These are phyloP conservation scores for Rhododendron mucronatum DNA, from an alignment of 148 eudicot species.

Conservation along the genomic window DNA sequence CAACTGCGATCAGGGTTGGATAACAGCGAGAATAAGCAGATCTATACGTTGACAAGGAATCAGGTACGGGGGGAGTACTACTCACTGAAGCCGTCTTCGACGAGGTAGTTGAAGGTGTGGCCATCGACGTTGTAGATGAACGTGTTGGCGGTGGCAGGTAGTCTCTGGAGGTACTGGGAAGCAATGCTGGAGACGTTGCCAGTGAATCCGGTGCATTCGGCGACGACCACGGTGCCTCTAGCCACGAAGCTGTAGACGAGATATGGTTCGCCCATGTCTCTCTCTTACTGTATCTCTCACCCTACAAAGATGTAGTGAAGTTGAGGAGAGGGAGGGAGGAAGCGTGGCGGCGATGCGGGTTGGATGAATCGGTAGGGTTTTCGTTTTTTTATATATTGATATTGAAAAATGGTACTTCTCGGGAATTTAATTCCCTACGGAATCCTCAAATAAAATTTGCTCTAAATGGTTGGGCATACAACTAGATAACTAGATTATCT, in stretches of 20 bases:
- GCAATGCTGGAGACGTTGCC: conserved; percentile 71
- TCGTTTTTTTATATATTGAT: too few relatives aligned
- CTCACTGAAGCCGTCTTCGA: conserved; percentile 54
- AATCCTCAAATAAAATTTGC: too few relatives aligned
- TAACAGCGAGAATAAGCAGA: background rate
- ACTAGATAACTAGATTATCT: too few relatives aligned
- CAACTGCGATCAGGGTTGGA: too few relatives aligned
- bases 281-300: background rate
- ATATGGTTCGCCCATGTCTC: conserved; percentile 50
- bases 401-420: too few relatives aligned
- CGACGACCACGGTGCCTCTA: conserved; percentile 50
- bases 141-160: conserved; percentile 65
- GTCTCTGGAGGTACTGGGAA: conserved; percentile 65
- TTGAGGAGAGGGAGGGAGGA: background rate
- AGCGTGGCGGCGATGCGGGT: background rate
- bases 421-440: too few relatives aligned
- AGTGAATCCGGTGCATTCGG: conserved; percentile 61
- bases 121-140: conserved; percentile 72
- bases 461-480: too few relatives aligned
- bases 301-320: background rate
- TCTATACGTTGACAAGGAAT: background rate
- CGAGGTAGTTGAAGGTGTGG: conserved; percentile 16
- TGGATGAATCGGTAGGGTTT: background rate
- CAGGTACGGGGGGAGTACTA: background rate
- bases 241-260: conserved; percentile 75